Evolutionary conservation across 1,139 yeast species (phyloP).

Genomic region (Zygosaccharomyces pseudobailii): DNA sequence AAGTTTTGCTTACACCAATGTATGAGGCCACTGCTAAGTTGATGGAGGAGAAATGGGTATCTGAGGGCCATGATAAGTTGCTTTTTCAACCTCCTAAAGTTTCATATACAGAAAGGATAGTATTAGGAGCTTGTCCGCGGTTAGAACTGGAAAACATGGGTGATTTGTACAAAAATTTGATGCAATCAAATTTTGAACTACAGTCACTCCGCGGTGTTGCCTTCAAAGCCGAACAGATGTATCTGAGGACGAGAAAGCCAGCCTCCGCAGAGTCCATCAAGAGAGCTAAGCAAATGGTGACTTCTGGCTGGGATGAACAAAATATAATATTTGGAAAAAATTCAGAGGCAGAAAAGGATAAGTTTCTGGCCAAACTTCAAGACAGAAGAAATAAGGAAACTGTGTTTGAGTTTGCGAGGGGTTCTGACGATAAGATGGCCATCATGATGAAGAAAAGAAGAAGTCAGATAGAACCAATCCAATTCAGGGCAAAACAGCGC

Average conservation of each 20-base stretch:
- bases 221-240: constrained; percentile 79
- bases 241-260: constrained; percentile 76
- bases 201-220: constrained; percentile 65
- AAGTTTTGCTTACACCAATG: constrained; percentile 66
- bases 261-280: constrained; percentile 84
- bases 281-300: constrained; percentile 73
- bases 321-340: constrained; percentile 73
- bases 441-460: constrained; percentile 84
- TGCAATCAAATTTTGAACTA: constrained; percentile 67
- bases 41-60: constrained; percentile 43
- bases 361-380: constrained; percentile 63
- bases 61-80: constrained; percentile 35
- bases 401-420: constrained; percentile 79
- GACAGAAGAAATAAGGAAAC: constrained; percentile 76
- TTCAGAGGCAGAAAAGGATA: constrained; percentile 67
- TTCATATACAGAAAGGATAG: constrained; percentile 71
- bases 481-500: constrained; percentile 69
- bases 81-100: constrained; percentile 46
- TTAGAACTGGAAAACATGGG: constrained; percentile 60
- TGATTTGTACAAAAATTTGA: constrained; percentile 63
- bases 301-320: constrained; percentile 87
- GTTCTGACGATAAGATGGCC: constrained; percentile 65
- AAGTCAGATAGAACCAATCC: constrained; percentile 82
- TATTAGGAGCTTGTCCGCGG: constrained; percentile 81
- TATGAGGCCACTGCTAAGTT: constrained; percentile 56